These are phyloP conservation scores for Streptanthus diversifolius DNA, from an alignment of 345 rosid species.

Conservation along the genomic window DNA sequence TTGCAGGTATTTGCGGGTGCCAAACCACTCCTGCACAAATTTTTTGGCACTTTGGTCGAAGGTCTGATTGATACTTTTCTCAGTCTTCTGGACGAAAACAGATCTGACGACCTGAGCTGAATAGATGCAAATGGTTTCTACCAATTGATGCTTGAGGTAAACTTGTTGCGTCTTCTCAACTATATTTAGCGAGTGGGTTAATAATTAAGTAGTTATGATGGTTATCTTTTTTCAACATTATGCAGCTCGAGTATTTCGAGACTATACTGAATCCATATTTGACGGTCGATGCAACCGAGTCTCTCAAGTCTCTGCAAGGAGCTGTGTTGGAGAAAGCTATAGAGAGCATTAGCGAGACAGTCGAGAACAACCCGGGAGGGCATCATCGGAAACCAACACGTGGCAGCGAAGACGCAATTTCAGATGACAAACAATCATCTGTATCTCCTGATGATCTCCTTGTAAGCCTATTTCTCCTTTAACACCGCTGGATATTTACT, in stretches of 20 bases:
- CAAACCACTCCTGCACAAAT: conserved; percentile 84
- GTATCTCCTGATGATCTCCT: conserved; percentile 89
- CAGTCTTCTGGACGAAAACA: conserved; percentile 69
- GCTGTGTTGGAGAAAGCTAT: conserved; percentile 81
- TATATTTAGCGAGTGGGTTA: neutral
- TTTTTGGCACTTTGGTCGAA: conserved; percentile 85
- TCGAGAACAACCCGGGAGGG: conserved; percentile 61
- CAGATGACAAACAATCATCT: conserved; percentile 68
- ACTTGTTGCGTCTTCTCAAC: neutral
- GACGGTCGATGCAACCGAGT: conserved; percentile 70
- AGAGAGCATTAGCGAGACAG: conserved; percentile 61
- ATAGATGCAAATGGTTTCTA: conserved; percentile 93
- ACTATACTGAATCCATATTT: conserved; percentile 71
- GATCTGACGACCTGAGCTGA: conserved; percentile 54
- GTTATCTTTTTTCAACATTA: conserved; percentile 22
- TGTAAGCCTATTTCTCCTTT: conserved; percentile 40
- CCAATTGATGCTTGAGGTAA: conserved; percentile 95
- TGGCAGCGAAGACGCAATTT: conserved; percentile 85
- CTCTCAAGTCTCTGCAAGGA: conserved; percentile 79
- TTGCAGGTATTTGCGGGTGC: conserved; percentile 87
- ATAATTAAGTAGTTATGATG: neutral
- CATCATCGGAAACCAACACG: conserved; percentile 71
- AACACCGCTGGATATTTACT: conserved; percentile 6
- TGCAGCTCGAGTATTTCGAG: conserved; percentile 97
- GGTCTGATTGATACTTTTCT: conserved; percentile 88